These are phyloP conservation scores for Pichia thaimueangensis DNA, from an alignment of 805 yeast species.

Conservation along the genomic window DNA sequence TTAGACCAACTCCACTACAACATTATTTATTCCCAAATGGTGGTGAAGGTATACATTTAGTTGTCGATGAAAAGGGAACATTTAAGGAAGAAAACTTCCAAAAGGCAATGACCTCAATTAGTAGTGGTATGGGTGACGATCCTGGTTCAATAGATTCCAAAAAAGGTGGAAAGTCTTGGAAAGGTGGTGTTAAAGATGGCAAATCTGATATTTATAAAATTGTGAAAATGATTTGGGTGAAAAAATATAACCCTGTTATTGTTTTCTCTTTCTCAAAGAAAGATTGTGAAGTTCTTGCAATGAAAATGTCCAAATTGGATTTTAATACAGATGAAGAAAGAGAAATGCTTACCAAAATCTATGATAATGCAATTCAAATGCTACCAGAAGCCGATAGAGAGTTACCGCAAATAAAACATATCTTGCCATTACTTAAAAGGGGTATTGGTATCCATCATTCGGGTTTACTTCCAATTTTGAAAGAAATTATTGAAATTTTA, in stretches of 20 bases:
- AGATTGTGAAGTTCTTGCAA: slow-evolving; percentile 91
- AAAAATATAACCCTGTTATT: slow-evolving; percentile 94
- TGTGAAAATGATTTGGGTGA: slow-evolving; percentile 96
- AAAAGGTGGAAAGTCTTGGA: slow-evolving; percentile 64
- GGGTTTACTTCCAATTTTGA: slow-evolving; percentile 84
- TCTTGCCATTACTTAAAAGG: slow-evolving; percentile 79
- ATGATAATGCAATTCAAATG: slow-evolving; percentile 80
- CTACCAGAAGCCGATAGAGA: slow-evolving; percentile 88
- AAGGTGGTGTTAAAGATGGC: slow-evolving; percentile 67
- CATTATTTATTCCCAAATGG: slow-evolving; percentile 98
- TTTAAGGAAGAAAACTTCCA: slow-evolving; percentile 98
- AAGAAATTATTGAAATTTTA: slow-evolving; percentile 90
- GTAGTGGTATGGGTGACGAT: slow-evolving; percentile 79
- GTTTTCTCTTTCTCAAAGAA: slow-evolving; percentile 97
- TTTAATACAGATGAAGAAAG: slow-evolving; percentile 93
- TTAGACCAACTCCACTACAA: slow-evolving; percentile 97
- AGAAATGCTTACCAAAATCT: slow-evolving; percentile 82
- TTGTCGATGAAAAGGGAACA: slow-evolving; percentile 93
- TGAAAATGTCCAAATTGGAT: slow-evolving; percentile 93
- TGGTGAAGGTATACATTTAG: slow-evolving; percentile 95
- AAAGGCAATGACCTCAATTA: slow-evolving; percentile 93
- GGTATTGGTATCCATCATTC: slow-evolving; percentile 98
- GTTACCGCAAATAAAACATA: slow-evolving; percentile 89
- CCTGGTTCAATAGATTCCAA: slow-evolving; percentile 52
- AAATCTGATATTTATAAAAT: slow-evolving; percentile 89